Conservation (phyloP, 495 filamentous ascomycete species). For the Neurospora intermedia region DNA sequence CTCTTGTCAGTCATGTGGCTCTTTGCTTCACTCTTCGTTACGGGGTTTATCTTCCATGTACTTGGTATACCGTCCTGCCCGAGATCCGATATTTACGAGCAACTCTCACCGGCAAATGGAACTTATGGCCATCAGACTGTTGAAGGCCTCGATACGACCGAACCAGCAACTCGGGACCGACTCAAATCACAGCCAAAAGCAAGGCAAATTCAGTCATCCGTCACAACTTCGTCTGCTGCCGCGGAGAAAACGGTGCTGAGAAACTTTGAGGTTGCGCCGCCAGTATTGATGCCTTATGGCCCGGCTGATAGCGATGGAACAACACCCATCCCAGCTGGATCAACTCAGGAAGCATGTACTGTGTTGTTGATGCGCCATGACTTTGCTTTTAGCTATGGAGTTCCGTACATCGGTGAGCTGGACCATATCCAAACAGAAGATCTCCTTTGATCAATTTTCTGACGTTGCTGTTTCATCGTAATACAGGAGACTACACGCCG, state of each 20-base stretch:
- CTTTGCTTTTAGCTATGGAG: conserved; percentile 69
- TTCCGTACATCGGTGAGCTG: conserved; percentile 63
- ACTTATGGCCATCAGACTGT: not conserved
- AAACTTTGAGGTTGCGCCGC: conserved; percentile 61
- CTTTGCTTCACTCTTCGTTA: not conserved
- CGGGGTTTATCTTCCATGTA: not conserved
- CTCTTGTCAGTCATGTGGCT: not conserved
- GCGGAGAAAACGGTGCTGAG: conserved; percentile 32
- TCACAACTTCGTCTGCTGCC: conserved; percentile 9
- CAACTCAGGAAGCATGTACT: conserved; percentile 33
- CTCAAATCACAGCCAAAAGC: not conserved
- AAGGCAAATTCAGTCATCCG: not conserved
- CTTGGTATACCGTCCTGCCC: not conserved
- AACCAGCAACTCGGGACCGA: not conserved
- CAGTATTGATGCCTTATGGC: conserved; percentile 41
- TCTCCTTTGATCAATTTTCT: not conserved
- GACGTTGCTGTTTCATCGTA: not conserved
- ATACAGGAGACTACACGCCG: conserved; percentile 53
- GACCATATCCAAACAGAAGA: not conserved
- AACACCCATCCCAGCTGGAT: conserved; percentile 7
- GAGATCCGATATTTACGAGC: not conserved
- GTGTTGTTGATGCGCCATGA: conserved; percentile 56
- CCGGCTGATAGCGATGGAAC: conserved; percentile 27
- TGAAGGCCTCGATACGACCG: not conserved
- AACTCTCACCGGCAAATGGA: not conserved